These are phyloP conservation scores for Pisolithus albus DNA, from an alignment of 768 basidiomycete genomes.

Conservation along the genomic window DNA sequence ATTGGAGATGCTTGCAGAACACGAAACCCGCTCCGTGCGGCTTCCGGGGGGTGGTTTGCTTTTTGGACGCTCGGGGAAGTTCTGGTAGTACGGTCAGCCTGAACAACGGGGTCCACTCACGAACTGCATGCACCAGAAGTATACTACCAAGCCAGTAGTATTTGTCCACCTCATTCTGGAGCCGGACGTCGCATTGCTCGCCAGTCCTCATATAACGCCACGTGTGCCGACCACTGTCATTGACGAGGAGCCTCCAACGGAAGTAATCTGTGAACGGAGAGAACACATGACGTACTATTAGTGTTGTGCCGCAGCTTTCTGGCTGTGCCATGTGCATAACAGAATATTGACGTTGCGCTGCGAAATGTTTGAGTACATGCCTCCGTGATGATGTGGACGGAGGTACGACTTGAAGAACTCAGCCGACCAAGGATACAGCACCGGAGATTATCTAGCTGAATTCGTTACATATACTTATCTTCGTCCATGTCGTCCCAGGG, in stretches of 20 bases:
- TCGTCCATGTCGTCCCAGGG: conserved; percentile 44
- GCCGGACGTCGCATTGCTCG: conserved; percentile 56
- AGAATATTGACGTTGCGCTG: no score
- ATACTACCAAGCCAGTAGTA: conserved; percentile 73
- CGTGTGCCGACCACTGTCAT: conserved; percentile 73
- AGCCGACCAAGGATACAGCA: background rate
- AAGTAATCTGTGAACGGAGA: conserved; percentile 72
- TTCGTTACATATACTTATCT: conserved; percentile 32
- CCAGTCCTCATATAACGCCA: conserved; percentile 77
- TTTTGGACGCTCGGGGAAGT: conserved; percentile 53
- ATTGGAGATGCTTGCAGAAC: conserved; percentile 87
- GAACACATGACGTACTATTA: conserved; percentile 29
- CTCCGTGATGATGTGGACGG: no score
- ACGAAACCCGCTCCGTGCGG: conserved; percentile 78
- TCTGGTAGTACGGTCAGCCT: conserved; percentile 31
- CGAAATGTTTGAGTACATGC: no score
- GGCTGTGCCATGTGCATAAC: no score
- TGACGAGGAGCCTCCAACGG: conserved; percentile 69
- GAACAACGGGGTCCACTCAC: background rate
- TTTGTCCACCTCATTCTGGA: conserved; percentile 74
- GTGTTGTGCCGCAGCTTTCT: no score
- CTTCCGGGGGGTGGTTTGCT: conserved; percentile 63
- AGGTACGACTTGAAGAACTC: no score
- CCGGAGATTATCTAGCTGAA: background rate
- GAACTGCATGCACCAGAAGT: conserved; percentile 46